A percentile compares a stretch with the other conserved stretches of the same genome.
phyloP scores from a whole-genome alignment of 441 rosid species.

The Pelargonium fulgidum region DNA sequence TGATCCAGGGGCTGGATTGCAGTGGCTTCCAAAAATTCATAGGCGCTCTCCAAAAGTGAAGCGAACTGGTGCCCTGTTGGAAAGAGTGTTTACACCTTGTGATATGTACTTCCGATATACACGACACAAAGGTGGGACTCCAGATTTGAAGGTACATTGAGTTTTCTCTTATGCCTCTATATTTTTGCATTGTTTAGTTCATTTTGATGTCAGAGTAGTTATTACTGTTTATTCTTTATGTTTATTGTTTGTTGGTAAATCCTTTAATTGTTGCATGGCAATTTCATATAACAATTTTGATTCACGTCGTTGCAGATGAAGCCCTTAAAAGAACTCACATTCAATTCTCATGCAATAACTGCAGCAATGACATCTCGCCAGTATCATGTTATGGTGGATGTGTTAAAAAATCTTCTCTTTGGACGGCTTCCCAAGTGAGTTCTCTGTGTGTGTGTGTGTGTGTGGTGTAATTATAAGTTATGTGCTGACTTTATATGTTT shows the following conservation, averaged over 20 bases:
- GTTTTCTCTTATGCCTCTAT: constrained; percentile 18
- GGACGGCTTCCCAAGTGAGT: constrained; percentile 94
- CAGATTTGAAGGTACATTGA: constrained; percentile 75
- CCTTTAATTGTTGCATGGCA: constrained; percentile 5
- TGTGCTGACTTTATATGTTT: constrained; percentile 2
- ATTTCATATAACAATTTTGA: constrained; percentile 19
- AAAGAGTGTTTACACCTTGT: constrained; percentile 97
- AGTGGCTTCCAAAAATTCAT: constrained; percentile 93
- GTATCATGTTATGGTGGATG: constrained; percentile 97
- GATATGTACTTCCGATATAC: constrained; percentile 94
- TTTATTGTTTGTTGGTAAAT: background rate
- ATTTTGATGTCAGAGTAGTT: constrained; percentile 10
- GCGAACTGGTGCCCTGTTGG: constrained; percentile 95
- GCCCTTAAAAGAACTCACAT: constrained; percentile 93
- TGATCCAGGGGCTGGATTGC: constrained; percentile 97
- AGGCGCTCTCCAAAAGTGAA: constrained; percentile 82
- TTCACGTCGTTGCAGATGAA: constrained; percentile 58
- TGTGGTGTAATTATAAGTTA: constrained; percentile 9
- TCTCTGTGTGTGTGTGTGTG: background rate
- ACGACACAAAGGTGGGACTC: constrained; percentile 92
- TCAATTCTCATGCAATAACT: constrained; percentile 75
- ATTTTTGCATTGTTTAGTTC: constrained; percentile 13
- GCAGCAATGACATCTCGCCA: constrained; percentile 99
- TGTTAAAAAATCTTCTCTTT: constrained; percentile 94
- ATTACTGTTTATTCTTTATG: background rate